Evolutionary conservation across 73 alveolate species (phyloP).

Genomic region (Paraurostyla sp.): DNA sequence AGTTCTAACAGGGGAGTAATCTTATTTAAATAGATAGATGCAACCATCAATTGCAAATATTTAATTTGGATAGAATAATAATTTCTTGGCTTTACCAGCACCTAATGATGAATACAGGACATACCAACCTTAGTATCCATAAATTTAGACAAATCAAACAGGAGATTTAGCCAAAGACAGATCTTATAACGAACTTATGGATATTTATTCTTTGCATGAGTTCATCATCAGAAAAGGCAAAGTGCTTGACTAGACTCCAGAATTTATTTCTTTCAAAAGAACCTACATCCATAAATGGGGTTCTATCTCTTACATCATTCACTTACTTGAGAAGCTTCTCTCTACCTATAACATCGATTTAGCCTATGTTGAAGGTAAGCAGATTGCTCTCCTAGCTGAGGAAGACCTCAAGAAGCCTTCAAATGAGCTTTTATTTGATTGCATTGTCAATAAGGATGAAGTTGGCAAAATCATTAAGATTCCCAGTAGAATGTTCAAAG

Average conservation of each 20-base stretch:
- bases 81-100: slow-evolving; percentile 60
- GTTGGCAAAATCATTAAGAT: slow-evolving; percentile 71
- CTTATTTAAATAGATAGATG: slow-evolving; percentile 40
- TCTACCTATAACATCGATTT: slow-evolving; percentile 68
- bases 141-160: not conserved
- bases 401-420: slow-evolving; percentile 75
- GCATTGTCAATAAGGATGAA: slow-evolving; percentile 80
- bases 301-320: slow-evolving; percentile 74
- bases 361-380: slow-evolving; percentile 83
- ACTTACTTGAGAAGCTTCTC: slow-evolving; percentile 77
- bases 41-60: slow-evolving; percentile 41
- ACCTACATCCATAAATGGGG: slow-evolving; percentile 83
- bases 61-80: slow-evolving; percentile 30
- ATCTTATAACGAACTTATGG: slow-evolving; percentile 83
- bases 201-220: slow-evolving; percentile 85
- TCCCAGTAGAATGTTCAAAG: slow-evolving; percentile 82
- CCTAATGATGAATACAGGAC: slow-evolving; percentile 41
- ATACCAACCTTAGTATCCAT: not conserved
- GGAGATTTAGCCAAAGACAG: slow-evolving; percentile 66
- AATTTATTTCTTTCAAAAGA: slow-evolving; percentile 82
- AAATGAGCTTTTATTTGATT: slow-evolving; percentile 74
- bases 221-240: slow-evolving; percentile 84
- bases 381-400: slow-evolving; percentile 69
- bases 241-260: slow-evolving; percentile 84
- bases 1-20: not conserved